Conservation (phyloP, 345 rosid species). For the Brassica incana region DNA sequence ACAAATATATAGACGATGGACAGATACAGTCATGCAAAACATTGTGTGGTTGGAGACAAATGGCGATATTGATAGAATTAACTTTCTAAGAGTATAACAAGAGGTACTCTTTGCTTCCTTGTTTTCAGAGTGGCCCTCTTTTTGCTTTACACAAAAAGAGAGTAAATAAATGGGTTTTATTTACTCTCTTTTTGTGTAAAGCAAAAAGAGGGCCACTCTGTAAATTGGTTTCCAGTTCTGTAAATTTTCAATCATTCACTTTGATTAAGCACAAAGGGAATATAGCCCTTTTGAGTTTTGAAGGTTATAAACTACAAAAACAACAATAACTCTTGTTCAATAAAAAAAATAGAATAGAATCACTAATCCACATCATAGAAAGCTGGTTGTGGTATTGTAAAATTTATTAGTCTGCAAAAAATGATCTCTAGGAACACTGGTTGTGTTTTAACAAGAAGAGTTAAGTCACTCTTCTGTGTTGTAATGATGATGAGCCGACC, state of each 20-base stretch:
- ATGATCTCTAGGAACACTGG: not conserved
- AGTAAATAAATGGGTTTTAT: not conserved
- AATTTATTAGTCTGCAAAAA: not conserved
- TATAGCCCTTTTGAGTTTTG: not conserved
- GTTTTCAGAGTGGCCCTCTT: not conserved
- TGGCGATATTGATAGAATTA: not conserved
- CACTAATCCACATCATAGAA: not conserved
- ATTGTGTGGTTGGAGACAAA: too few relatives aligned
- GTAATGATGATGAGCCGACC: slow-evolving; percentile 82
- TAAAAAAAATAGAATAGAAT: not conserved
- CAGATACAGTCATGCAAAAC: too few relatives aligned
- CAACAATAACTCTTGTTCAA: not conserved
- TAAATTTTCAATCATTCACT: not conserved
- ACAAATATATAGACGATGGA: too few relatives aligned
- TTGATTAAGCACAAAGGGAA: not conserved
- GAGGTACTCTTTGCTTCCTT: not conserved
- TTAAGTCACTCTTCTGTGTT: slow-evolving; percentile 46
- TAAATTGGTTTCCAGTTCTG: not conserved
- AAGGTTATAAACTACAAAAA: not conserved
- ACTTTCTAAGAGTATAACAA: not conserved
- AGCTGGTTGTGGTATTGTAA: not conserved
- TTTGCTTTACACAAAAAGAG: not conserved
- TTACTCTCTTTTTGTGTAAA: too few relatives aligned
- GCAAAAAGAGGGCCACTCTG: too few relatives aligned
- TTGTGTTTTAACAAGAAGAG: too few relatives aligned